Evolutionary conservation across 495 filamentous ascomycete genomes (phyloP), one percentile per base, ranked within the genome.

Genomic region (Hyphodiscus hymeniophilus): DNA sequence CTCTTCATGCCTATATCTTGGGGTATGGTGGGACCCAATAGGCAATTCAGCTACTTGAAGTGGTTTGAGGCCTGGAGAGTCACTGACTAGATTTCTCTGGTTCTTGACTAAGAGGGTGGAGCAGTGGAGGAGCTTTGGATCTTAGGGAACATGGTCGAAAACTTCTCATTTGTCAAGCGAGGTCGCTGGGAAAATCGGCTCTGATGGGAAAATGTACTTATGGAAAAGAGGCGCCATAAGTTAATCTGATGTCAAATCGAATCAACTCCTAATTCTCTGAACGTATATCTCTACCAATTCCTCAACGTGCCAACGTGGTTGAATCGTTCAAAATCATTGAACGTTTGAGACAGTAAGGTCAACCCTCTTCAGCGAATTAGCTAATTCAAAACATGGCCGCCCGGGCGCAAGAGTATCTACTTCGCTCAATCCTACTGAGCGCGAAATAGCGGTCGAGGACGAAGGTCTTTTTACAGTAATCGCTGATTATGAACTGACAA

Each of bases 1-100:
- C 72, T 86, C 55, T 98, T 98, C 68, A 81, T 88, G 47, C 88
- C 84, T n/a, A 94, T 98, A 59, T 90, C 87, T 60, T 98, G 94
- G 69, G 92, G 92, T 33, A 98, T 98, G 86, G 81, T 81, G 42
- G 92, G 92, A 10, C 66, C 75, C 32, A 85, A 85, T 64, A 75
- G 78, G 63, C 73, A 97, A 64, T 97, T 87, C 78, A 76, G 69
- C 57, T 87, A 98, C 69, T 69, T 98, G 70, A 95, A 88, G 70
- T 98, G 92, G 92, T 81, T 94, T 49, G 68, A 72, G 50, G 69
- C 61, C 38, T 84, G 80, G 81, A 70, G 76, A 48, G 78, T 85
- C 51, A 72, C 79, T 45, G 78, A 85, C 60, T 75, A 69, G 47
- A 34, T 3, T 11, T 8, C 13, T 8, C 2, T 8, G 2, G 39